phyloP scores from a whole-genome alignment of 371 early-diverging fungal genomes.

The Saksenaea vasiformis region DNA sequence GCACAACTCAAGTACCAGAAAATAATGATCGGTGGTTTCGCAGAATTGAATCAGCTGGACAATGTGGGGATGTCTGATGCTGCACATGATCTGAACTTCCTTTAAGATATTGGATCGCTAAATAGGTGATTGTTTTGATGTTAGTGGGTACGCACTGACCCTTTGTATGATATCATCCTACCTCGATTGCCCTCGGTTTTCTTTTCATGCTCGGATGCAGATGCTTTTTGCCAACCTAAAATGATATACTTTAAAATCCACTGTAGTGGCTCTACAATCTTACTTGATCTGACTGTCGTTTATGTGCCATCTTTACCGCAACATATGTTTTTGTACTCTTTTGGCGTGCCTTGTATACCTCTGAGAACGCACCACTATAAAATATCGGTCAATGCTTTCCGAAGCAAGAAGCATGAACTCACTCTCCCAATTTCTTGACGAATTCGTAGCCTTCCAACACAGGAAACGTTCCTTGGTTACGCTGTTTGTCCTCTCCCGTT shows the following conservation, averaged over 20 bases:
- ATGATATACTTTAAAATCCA: slow-evolving; percentile 5
- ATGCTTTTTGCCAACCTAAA: slow-evolving; percentile 31
- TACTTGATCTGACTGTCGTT: slow-evolving; percentile 61
- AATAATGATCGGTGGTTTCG: slow-evolving; percentile 69
- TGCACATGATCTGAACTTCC: slow-evolving; percentile 88
- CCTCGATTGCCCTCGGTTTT: slow-evolving; percentile 44
- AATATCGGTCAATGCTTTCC: neutral
- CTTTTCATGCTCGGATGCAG: slow-evolving; percentile 47
- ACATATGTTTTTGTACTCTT: slow-evolving; percentile 35
- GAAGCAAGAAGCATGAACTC: slow-evolving; percentile 23
- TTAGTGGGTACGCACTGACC: slow-evolving; percentile 1
- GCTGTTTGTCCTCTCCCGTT: neutral
- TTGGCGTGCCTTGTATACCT: slow-evolving; percentile 57
- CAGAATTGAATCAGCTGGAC: slow-evolving; percentile 71
- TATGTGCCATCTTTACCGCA: slow-evolving; percentile 82
- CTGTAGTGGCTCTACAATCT: neutral
- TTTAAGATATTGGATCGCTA: slow-evolving; percentile 82
- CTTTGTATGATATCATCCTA: slow-evolving; percentile 7
- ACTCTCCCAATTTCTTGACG: slow-evolving; percentile 63
- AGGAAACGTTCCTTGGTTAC: slow-evolving; percentile 17
- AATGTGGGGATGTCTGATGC: slow-evolving; percentile 79
- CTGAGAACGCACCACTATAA: slow-evolving; percentile 77
- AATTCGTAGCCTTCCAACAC: slow-evolving; percentile 48
- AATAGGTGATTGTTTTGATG: neutral
- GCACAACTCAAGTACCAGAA: slow-evolving; percentile 83